Conservation (phyloP, 495 filamentous ascomycete genomes). For the Penicillium canescens region DNA sequence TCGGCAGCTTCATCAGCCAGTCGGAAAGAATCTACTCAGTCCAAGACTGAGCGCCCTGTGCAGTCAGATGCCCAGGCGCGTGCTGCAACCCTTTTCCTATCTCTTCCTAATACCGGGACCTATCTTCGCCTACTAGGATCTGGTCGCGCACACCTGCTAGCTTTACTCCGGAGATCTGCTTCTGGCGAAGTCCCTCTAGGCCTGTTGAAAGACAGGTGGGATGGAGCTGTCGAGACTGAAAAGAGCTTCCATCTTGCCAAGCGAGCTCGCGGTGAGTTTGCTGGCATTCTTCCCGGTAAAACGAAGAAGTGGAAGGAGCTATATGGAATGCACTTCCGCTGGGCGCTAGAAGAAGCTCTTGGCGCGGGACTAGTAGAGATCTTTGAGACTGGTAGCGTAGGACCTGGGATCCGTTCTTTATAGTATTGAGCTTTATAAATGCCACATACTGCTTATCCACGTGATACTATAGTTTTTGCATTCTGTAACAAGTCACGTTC, state of each 20-base stretch:
- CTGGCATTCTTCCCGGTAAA: constrained; percentile 68
- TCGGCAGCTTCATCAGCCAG: constrained; percentile 61
- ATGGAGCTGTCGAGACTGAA: constrained; percentile 66
- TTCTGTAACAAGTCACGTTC: background rate
- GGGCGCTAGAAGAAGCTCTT: constrained; percentile 75
- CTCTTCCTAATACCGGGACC: constrained; percentile 71
- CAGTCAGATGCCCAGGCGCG: constrained; percentile 31
- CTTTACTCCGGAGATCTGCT: constrained; percentile 63
- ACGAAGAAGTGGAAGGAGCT: constrained; percentile 82
- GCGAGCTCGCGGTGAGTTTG: constrained; percentile 65
- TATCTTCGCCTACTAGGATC: constrained; percentile 69
- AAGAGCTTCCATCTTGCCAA: constrained; percentile 60
- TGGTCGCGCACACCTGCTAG: constrained; percentile 65
- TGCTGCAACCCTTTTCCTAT: constrained; percentile 55
- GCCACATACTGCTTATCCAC: background rate
- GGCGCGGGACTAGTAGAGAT: constrained; percentile 79
- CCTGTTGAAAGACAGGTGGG: constrained; percentile 75
- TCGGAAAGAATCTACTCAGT: constrained; percentile 15
- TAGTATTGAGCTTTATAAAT: constrained; percentile 22
- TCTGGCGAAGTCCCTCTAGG: constrained; percentile 65
- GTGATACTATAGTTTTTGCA: too few relatives aligned
- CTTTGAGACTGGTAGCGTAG: constrained; percentile 84
- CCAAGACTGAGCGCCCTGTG: constrained; percentile 16
- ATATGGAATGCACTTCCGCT: constrained; percentile 74
- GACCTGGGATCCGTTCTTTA: constrained; percentile 63